Evolutionary conservation across 345 rosid genomes (phyloP).

Genomic region (Syzygium oleosum): DNA sequence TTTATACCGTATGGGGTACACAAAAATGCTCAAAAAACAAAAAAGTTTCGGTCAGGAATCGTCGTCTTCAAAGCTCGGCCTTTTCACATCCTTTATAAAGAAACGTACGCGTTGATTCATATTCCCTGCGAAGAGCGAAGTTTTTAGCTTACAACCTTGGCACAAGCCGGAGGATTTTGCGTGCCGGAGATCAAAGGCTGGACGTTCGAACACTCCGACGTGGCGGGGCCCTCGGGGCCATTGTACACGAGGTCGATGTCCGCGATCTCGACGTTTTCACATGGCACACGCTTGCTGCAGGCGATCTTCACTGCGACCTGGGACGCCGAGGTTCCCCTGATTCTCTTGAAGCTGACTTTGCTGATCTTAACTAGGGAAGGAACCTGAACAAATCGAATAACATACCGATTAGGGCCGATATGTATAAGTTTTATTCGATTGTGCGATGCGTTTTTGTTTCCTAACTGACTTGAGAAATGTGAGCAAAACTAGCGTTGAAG

Average conservation of each 20-base stretch:
- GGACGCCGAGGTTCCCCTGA: constrained; percentile 39
- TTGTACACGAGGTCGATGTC: constrained; percentile 5
- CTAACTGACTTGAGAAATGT: background rate
- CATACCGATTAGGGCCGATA: background rate
- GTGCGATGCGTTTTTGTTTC: background rate
- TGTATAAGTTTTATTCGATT: background rate
- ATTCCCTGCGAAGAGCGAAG: too few species aligned
- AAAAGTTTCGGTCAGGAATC: background rate
- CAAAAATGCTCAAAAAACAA: background rate
- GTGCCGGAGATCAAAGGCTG: background rate
- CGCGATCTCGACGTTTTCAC: background rate
- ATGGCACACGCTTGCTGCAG: constrained; percentile 41
- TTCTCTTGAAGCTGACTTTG: constrained; percentile 35
- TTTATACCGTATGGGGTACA: background rate
- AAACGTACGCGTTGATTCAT: background rate
- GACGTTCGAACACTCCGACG: constrained; percentile 6
- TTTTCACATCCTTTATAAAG: background rate
- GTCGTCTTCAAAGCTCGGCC: background rate
- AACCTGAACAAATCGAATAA: background rate
- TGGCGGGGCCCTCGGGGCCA: background rate
- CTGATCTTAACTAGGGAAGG: constrained; percentile 16
- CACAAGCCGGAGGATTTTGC: constrained; percentile 7
- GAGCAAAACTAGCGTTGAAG: background rate
- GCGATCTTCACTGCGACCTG: constrained; percentile 26
- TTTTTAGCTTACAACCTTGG: background rate